These are phyloP conservation scores for Stereum hirsutum DNA, from an alignment of 1,284 basidiomycete genomes.

Conservation along the genomic window DNA sequence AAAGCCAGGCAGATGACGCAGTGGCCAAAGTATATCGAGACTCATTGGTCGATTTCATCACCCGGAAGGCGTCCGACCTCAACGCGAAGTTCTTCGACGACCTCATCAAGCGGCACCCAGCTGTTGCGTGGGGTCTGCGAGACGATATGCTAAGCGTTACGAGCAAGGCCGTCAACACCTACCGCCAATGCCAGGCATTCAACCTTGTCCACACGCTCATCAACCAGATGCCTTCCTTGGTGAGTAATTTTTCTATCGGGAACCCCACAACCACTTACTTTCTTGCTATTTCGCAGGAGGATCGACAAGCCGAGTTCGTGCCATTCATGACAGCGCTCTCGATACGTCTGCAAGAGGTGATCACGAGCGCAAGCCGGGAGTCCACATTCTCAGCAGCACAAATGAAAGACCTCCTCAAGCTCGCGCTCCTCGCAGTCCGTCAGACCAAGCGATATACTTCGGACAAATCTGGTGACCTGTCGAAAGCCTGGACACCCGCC, in stretches of 20 bases:
- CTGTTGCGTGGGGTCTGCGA: slow-evolving; percentile 61
- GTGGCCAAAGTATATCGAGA: slow-evolving; percentile 51
- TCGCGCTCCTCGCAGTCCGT: slow-evolving; percentile 58
- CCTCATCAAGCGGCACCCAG: slow-evolving; percentile 64
- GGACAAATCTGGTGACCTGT: slow-evolving; percentile 16
- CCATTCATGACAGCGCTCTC: slow-evolving; percentile 27
- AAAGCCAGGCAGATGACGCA: slow-evolving; percentile 29
- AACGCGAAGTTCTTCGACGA: slow-evolving; percentile 75
- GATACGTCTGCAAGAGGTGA: slow-evolving; percentile 37
- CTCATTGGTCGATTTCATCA: slow-evolving; percentile 74
- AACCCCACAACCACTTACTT: neutral
- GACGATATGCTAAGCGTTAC: slow-evolving; percentile 46
- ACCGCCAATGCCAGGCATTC: slow-evolving; percentile 69
- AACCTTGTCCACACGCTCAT: slow-evolving; percentile 64
- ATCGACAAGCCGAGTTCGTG: slow-evolving; percentile 15
- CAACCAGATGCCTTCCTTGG: slow-evolving; percentile 45
- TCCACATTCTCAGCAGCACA: slow-evolving; percentile 52
- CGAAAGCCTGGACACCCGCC: slow-evolving; percentile 32
- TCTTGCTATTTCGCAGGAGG: slow-evolving; percentile 7
- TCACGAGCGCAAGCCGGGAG: slow-evolving; percentile 43
- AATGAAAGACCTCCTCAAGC: slow-evolving; percentile 75
- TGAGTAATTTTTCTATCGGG: slow-evolving; percentile 21
- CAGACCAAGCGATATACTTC: slow-evolving; percentile 42
- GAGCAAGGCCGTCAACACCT: slow-evolving; percentile 59
- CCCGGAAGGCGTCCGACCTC: slow-evolving; percentile 73